Evolutionary conservation across 306 rosid genomes (phyloP), one percentile per base, ranked within the genome.

Genomic region (Trifolium subterraneum): DNA sequence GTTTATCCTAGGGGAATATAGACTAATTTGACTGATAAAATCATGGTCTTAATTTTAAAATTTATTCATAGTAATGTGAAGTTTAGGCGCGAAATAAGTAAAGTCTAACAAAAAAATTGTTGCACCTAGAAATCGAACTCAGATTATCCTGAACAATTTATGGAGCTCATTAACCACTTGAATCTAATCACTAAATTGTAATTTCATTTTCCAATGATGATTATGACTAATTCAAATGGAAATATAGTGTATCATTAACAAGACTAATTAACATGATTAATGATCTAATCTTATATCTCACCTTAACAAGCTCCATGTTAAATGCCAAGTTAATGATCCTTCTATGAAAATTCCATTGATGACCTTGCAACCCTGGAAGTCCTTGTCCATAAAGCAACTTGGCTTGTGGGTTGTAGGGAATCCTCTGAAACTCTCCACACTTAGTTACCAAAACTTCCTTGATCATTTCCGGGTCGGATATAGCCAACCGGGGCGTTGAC

Each of bases 401-500:
- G 0, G 88, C 68, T 20, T 66, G 73, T 22, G 98, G 96, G 15
- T 85, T 83, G 2, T 4, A 54, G 2, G 72, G 65, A 36, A 73
- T 11, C 61, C 47, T 84, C 19, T 31, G 60, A 71, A 83, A 85
- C 5, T 73, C 74, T 4, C 87, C 88, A 31, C 82, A 14, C 10
- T 83, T 75, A 25, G 86, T 83, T 66, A 73, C 22, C 25, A 90
- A 78, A 48, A 90, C 88, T 52, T 88, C 92, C 83, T 88, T 90
- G 3, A 90, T 70, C 86, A 84, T 10, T 0, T 87, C 87, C 72
- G 90, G 96, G 72, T 92, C 92, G 58, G 89, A 76, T 71, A 88
- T 56, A 0, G 83, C 91, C 83, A 92, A 71, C 58, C 94, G 78
- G 14, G 98, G 90, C 2, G 47, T 78, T 7, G 88, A 55, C 83